phyloP scores from a whole-genome alignment of 805 yeast species.

The Pichia cephalocereana region DNA sequence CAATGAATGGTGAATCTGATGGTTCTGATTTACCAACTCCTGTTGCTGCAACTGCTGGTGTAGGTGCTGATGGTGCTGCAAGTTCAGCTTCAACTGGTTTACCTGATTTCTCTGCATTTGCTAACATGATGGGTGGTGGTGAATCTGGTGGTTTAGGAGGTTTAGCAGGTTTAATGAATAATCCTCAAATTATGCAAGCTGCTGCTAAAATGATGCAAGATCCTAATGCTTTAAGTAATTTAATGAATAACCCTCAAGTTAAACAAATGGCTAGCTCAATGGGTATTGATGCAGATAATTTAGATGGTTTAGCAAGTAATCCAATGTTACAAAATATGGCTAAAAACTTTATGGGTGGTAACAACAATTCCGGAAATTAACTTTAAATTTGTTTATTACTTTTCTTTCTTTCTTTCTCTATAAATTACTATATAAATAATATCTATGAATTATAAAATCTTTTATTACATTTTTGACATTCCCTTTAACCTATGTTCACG shows the following conservation, averaged over 20 bases:
- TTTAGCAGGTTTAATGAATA: constrained; percentile 59
- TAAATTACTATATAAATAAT: too few species aligned
- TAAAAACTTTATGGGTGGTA: constrained; percentile 55
- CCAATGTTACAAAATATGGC: constrained; percentile 73
- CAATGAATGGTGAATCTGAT: constrained; percentile 15
- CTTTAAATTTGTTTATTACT: too few species aligned
- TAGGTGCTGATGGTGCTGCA: constrained; percentile 21
- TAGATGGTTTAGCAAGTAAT: constrained; percentile 69
- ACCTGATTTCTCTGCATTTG: constrained; percentile 62
- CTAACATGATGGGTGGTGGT: constrained; percentile 51
- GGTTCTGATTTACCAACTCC: constrained; percentile 15
- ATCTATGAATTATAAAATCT: neutral
- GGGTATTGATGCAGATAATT: constrained; percentile 53
- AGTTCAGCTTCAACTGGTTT: constrained; percentile 38
- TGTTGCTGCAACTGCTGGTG: constrained; percentile 13
- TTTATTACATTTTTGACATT: neutral
- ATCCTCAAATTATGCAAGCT: constrained; percentile 83
- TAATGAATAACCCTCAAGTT: constrained; percentile 86
- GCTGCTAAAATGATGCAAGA: constrained; percentile 84
- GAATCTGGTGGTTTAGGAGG: constrained; percentile 67
- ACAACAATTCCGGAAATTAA: constrained; percentile 8
- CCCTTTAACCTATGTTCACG: neutral
- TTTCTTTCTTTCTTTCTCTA: too few species aligned
- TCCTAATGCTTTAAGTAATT: constrained; percentile 62
- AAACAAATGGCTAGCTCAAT: constrained; percentile 77